Percentiles rank a stretch among this genome's conserved stretches.
Conservation (phyloP, 208 protist genomes). For the Crithidia mellificae region DNA sequence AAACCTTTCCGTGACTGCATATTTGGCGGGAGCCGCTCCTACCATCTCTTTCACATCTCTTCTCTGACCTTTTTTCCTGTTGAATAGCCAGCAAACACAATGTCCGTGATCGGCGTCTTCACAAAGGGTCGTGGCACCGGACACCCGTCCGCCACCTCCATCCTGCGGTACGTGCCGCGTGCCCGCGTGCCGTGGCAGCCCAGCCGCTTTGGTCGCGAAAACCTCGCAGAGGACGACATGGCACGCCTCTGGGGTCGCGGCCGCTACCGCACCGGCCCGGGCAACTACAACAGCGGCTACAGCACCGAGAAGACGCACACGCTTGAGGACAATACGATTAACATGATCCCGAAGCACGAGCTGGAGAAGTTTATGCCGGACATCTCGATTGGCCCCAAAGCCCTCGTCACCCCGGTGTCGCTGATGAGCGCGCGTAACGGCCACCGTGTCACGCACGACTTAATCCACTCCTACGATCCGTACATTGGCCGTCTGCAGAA, state of each 20-base stretch:
- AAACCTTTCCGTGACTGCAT: neutral
- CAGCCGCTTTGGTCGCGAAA: slow-evolving; percentile 80
- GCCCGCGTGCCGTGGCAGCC: slow-evolving; percentile 88
- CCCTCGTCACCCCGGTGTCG: slow-evolving; percentile 87
- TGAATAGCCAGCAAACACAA: too few species aligned
- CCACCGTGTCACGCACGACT: slow-evolving; percentile 90
- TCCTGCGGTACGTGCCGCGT: slow-evolving; percentile 85
- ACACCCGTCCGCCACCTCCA: slow-evolving; percentile 58
- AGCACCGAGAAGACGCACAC: slow-evolving; percentile 80
- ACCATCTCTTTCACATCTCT: too few species aligned
- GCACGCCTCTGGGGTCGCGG: slow-evolving; percentile 71
- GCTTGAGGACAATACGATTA: slow-evolving; percentile 76
- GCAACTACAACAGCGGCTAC: slow-evolving; percentile 91
- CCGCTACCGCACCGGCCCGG: slow-evolving; percentile 76
- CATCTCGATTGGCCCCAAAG: slow-evolving; percentile 82
- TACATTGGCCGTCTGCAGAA: slow-evolving; percentile 79
- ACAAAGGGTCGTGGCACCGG: slow-evolving; percentile 64
- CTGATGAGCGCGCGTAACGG: slow-evolving; percentile 88
- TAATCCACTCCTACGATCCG: slow-evolving; percentile 89
- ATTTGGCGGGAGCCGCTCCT: neutral
- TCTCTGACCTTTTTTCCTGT: too few species aligned
- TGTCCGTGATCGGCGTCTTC: slow-evolving; percentile 83
- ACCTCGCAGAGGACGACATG: slow-evolving; percentile 77
- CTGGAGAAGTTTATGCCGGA: slow-evolving; percentile 93
- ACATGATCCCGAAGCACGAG: slow-evolving; percentile 89